Percentiles rank a stretch among this genome's conserved stretches.
Conservation (phyloP, 495 filamentous ascomycete genomes). For the Aspergillus panamensis region DNA sequence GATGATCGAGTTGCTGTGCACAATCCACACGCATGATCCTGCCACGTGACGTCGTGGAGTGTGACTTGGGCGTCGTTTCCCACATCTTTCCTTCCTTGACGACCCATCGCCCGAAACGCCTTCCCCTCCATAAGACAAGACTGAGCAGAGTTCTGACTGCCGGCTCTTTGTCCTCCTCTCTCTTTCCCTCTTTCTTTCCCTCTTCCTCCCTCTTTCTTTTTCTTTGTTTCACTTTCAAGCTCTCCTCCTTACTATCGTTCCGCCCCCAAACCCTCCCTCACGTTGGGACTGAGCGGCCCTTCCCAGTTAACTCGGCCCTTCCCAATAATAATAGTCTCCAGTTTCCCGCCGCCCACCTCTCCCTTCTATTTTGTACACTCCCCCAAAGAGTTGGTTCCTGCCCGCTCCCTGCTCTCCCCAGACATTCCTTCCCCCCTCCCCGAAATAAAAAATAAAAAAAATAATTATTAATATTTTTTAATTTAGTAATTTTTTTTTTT, state of each 20-base stretch:
- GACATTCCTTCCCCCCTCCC: conserved; percentile 27
- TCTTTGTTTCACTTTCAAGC: conserved; percentile 9
- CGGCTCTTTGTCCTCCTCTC: not conserved
- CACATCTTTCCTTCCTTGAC: conserved; percentile 9
- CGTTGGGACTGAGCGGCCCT: conserved; percentile 13
- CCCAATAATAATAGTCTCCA: conserved; percentile 7
- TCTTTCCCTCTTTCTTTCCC: conserved; percentile 10
- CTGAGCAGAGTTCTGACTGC: conserved; percentile 2
- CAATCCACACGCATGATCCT: conserved; percentile 39
- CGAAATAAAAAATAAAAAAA: conserved; percentile 25
- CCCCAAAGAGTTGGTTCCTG: conserved; percentile 28
- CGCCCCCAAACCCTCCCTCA: conserved; percentile 5
- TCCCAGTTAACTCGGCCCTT: conserved; percentile 17
- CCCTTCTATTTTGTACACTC: conserved; percentile 7
- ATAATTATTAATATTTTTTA: conserved; percentile 13
- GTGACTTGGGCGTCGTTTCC: conserved; percentile 23
- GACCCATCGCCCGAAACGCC: conserved; percentile 19
- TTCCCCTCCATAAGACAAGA: conserved; percentile 17
- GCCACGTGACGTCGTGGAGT: conserved; percentile 40
- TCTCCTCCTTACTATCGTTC: conserved; percentile 5
- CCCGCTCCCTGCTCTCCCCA: conserved; percentile 17
- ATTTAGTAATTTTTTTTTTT: too few species aligned
- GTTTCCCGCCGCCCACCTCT: conserved; percentile 12
- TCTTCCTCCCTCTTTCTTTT: conserved; percentile 1
- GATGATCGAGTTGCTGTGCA: conserved; percentile 20